phyloP scores from a whole-genome alignment of 495 filamentous ascomycete genomes.

The Lasiosphaeria hispida region DNA sequence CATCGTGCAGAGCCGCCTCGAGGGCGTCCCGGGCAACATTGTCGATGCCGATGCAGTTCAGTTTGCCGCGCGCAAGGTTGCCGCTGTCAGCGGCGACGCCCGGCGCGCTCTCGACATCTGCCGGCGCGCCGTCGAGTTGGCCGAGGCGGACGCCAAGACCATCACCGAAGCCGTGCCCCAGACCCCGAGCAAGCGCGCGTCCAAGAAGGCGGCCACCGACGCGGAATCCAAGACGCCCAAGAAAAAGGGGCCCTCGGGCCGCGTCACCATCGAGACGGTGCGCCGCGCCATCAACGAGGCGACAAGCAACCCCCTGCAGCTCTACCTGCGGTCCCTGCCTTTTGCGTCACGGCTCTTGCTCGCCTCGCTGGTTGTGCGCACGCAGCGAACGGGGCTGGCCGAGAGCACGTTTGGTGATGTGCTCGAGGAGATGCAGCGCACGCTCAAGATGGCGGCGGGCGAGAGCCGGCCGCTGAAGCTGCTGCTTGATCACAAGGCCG shows the following conservation, averaged over 20 bases:
- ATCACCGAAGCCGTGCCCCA: slow-evolving; percentile 27
- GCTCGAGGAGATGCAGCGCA: slow-evolving; percentile 79
- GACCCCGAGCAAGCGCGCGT: slow-evolving; percentile 39
- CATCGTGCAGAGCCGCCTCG: slow-evolving; percentile 87
- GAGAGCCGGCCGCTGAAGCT: slow-evolving; percentile 39
- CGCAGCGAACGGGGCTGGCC: slow-evolving; percentile 77
- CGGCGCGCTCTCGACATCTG: slow-evolving; percentile 93
- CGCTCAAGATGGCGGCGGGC: slow-evolving; percentile 59
- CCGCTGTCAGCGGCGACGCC: slow-evolving; percentile 92
- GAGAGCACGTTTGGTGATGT: slow-evolving; percentile 91
- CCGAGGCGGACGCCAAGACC: slow-evolving; percentile 65
- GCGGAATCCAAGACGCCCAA: slow-evolving; percentile 17
- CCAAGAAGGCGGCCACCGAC: slow-evolving; percentile 15
- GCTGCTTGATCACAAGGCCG: slow-evolving; percentile 24
- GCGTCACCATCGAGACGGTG: slow-evolving; percentile 88
- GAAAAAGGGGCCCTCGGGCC: slow-evolving; percentile 37
- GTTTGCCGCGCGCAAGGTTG: slow-evolving; percentile 95
- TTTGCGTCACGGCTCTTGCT: slow-evolving; percentile 82
- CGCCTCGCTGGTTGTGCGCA: slow-evolving; percentile 71
- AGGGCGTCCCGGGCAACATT: slow-evolving; percentile 81
- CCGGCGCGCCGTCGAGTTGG: slow-evolving; percentile 90
- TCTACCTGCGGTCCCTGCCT: slow-evolving; percentile 77
- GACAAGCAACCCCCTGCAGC: slow-evolving; percentile 86
- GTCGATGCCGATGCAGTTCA: slow-evolving; percentile 93
- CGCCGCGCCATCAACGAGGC: slow-evolving; percentile 94